Conservation (phyloP, 495 filamentous ascomycete species). For the Hypoxylon crocopeplum region DNA sequence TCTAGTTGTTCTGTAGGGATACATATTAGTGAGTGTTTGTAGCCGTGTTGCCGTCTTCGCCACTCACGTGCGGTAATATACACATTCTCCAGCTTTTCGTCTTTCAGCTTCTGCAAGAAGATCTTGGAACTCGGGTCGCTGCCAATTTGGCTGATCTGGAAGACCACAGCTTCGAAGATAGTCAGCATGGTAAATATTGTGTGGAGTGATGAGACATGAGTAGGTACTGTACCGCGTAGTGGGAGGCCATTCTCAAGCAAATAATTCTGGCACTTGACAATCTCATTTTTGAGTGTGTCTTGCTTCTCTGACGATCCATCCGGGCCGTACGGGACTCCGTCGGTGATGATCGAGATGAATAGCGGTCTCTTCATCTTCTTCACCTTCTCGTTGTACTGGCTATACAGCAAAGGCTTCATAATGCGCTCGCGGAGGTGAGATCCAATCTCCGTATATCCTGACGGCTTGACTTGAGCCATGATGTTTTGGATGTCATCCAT, state of each 20-base stretch:
- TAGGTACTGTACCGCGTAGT: slow-evolving; percentile 12
- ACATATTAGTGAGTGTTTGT: background rate
- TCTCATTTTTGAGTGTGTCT: slow-evolving; percentile 24
- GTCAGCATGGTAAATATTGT: slow-evolving; percentile 1
- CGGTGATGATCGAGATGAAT: slow-evolving; percentile 29
- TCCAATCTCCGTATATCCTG: slow-evolving; percentile 23
- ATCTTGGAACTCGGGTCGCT: slow-evolving; percentile 20
- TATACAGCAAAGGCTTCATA: slow-evolving; percentile 20
- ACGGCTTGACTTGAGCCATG: slow-evolving; percentile 10
- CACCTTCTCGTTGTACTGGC: slow-evolving; percentile 14
- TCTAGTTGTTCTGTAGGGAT: slow-evolving; percentile 20
- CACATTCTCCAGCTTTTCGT: slow-evolving; percentile 28
- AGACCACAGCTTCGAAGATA: slow-evolving; percentile 18
- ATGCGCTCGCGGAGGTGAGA: slow-evolving; percentile 20
- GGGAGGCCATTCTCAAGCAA: slow-evolving; percentile 21
- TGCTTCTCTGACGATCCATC: slow-evolving; percentile 5
- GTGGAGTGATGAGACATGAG: background rate
- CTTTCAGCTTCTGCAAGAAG: slow-evolving; percentile 26
- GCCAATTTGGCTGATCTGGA: slow-evolving; percentile 34
- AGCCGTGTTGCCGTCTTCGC: background rate
- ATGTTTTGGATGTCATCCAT: slow-evolving; percentile 4
- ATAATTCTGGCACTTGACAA: slow-evolving; percentile 21
- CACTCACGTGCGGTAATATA: slow-evolving; percentile 30
- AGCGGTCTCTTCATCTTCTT: slow-evolving; percentile 17
- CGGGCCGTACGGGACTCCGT: slow-evolving; percentile 19